These are phyloP conservation scores for Metarhizium album DNA, from an alignment of 2,329 filamentous ascomycete species.

Conservation along the genomic window DNA sequence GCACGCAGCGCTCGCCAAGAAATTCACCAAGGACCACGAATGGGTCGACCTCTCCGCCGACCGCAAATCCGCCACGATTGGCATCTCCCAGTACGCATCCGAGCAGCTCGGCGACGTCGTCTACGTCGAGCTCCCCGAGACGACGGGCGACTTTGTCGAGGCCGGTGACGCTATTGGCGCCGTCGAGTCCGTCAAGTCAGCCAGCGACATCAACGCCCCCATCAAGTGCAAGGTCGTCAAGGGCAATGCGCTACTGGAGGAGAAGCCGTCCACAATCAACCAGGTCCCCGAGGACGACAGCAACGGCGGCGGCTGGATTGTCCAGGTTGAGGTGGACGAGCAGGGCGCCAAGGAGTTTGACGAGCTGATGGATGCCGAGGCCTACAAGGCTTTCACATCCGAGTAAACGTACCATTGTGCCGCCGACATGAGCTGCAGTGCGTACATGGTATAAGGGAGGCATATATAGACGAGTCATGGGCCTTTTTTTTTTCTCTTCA, in stretches of 20 bases:
- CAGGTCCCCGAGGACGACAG: slow-evolving; percentile 71
- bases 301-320: slow-evolving; percentile 79
- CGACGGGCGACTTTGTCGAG: slow-evolving; percentile 50
- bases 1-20: slow-evolving; percentile 52
- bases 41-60: slow-evolving; percentile 87
- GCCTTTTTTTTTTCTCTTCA: neutral
- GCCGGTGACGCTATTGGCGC: slow-evolving; percentile 82
- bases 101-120: slow-evolving; percentile 92
- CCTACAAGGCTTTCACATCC: slow-evolving; percentile 64
- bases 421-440: neutral
- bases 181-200: slow-evolving; percentile 96
- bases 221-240: slow-evolving; percentile 66
- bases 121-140: slow-evolving; percentile 83
- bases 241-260: slow-evolving; percentile 65
- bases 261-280: slow-evolving; percentile 83
- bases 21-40: slow-evolving; percentile 95
- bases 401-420: slow-evolving; percentile 5
- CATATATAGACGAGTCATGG: neutral
- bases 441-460: neutral
- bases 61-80: slow-evolving; percentile 68
- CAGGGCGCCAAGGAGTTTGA: slow-evolving; percentile 57
- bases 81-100: slow-evolving; percentile 86
- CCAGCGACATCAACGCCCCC: slow-evolving; percentile 92
- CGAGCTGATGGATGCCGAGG: slow-evolving; percentile 62
- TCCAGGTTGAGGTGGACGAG: slow-evolving; percentile 70